Evolutionary conservation across 495 filamentous ascomycete species (phyloP), one percentile per base, ranked within the genome.

Genomic region (Penicillium ucsense): DNA sequence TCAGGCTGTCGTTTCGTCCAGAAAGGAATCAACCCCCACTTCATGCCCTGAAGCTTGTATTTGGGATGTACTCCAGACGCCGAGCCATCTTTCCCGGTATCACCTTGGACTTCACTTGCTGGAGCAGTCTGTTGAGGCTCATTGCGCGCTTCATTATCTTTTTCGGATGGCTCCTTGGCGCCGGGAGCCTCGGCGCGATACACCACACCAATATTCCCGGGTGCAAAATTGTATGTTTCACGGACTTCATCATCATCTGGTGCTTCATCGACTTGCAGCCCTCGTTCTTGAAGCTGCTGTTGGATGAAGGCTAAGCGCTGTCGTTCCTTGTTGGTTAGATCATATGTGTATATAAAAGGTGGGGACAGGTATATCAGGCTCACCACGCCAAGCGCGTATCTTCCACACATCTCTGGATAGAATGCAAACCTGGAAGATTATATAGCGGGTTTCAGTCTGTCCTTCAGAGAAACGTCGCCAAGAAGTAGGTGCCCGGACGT

Each of bases 181-280:
- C 82, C 80, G 8, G 77, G 73, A 4, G 74, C 70, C 39, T 89
- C 78, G 31, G 88, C 90, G 52, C 90, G 81, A 58, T 95, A 95
- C 27, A 98, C 84, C 10, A 86, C 75, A 40, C 94, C 90, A 57
- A 88, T 70, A 55, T 85, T 85, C 2, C 89, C 85, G 0, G 92
- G 92, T 0, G 92, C 88, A 55, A 98, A 92, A 60, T 98, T 98
- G 67, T 92, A 95, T 42, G 77, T 86, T 57, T 88, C 85, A 40
- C 86, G 76, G 3, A 86, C 77, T 31, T 81, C 80, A 27, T 81
- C 78, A 50, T 94, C 87, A 2, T 81, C 79, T 9, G 88, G 86
- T 4, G 78, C 82, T 38, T 92, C 84, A 46, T 86, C 76, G 5
- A 90, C 84, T 6, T 71, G 80, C 78, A 96, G 85, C 52, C 86